Evolutionary conservation across 305 asterid genomes (phyloP), one percentile per base, ranked within the genome.

Genomic region (Solanum chacoense): DNA sequence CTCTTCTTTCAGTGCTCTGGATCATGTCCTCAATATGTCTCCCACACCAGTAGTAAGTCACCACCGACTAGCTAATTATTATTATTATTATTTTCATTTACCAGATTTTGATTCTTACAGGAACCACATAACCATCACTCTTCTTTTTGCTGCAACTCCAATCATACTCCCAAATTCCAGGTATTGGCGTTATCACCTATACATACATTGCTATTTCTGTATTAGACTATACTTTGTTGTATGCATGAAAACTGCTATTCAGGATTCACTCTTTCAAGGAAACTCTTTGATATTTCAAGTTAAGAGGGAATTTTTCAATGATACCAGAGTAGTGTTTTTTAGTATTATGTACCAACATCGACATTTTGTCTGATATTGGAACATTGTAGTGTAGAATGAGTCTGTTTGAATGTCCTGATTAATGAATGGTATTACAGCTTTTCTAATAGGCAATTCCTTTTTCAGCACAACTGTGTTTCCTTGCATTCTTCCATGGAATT

Each of bases 401-500:
- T 83, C 22, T 40, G 42, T 37, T 81, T 42, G 71, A 81, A 81
- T 31, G 28, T 12, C 36, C 16, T 81, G 84, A 77, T 77, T 81
- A 81, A 77, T 77, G 55, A 81, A 81, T 29, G 24, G 38, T 34
- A 42, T 81, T 45, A 28, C 71, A 81, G 86, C 31, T 78, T 80
- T 45, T 42, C 72, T 32, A 37, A 86, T 72, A 74, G n/a, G 31
- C 45, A 86, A 89, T 88, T 79, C 42, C 76, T 50, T 59, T 74
- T 85, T 32, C 87, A 90, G 87, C 40, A 20, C 40, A 83, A 31
- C 72, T 42, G 59, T 59, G 37, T 69, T 88, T 86, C 32, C 89
- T 45, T 89, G 93, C 96, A 95, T 97, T 94, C 95, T 45, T 92
- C 98, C 77, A 90, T 88, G 38, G 96, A 94, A 79, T 91, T 96